Evolutionary conservation across 371 early-diverging fungal species (phyloP), one percentile per base, ranked within the genome.

Genomic region (Actinomortierella wolfii): DNA sequence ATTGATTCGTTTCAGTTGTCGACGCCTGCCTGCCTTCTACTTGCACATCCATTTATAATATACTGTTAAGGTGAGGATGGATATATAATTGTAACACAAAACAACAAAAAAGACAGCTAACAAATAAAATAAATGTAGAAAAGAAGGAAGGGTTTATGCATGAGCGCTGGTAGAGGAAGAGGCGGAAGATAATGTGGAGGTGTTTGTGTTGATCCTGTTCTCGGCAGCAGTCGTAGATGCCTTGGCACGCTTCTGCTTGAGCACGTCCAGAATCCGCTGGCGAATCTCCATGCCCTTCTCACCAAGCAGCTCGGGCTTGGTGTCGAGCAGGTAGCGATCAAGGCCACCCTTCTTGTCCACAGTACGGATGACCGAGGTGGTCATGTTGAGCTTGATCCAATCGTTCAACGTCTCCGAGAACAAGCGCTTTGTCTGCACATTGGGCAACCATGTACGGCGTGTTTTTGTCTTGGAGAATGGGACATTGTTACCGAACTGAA

Each of bases 331-430:
- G 62, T 92, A 94, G 50, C 81, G 83, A 66, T 94, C 94, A 24
- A 94, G 74, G 9, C 94, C 94, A 34, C 94, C 94, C 81, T 92
- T 92, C 76, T 92, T 90, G 67, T 92, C 92, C 39, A 94, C 92
- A 1, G 92, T 90, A 34, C 92, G 87, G 18, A 92, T 73, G 3
- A 90, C 88, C 4, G 86, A 73, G 1, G 91, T 83, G 26, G 92
- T 89, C 50, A 91, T 86, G 57, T 86, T 85, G 49, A 94, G 76
- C 41, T 78, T 71, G 42, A 90, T 70, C 56, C 77, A 81, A 48
- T 80, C 56, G 53, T 85, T 79, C 13, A 92, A 79, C 7, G 86
- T 70, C 46, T 83, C 87, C 7, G 93, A 92, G 71, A 83, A 91
- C 34, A 94, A 75, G 34, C 79, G 79, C 53, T 86, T 88, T 54